Base-by-base conservation (phyloP, 2,329 filamentous ascomycete genomes). In the Lasiodiplodia citricola region DNA sequence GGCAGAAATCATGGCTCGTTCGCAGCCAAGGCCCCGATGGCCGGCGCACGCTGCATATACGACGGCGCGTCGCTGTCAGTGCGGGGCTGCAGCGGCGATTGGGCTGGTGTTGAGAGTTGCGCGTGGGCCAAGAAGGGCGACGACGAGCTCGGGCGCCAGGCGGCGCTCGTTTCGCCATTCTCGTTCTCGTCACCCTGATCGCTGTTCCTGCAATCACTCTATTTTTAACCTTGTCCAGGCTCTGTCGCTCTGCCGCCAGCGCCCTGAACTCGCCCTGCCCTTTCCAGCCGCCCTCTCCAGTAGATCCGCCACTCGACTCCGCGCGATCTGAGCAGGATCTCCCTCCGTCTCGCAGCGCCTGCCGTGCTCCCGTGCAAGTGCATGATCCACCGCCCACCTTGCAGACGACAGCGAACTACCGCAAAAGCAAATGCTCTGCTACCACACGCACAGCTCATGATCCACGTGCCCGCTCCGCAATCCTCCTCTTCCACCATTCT, bases 191-290 rank as follows among this genome's bases (percentile, higher is more conserved):
- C 18, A 21, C 58, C 44, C 14, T 63, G 58, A 37, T 51, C 56
- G 37, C 56, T 58, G 56, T 52, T 64, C 60, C 60, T 64, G 60
- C 47, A 64, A 64, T 64, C 60, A 31, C 44, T 64, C 60, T 64
- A 64, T 64, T 64, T 64, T 64, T 64, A 52, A 38, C 60, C 44
- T 23, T 57, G 31, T 57, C 28, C 28, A 31, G 28, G 8, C 28
- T 31, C 54, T 57, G 41, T 47, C 47, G 60, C 60, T 23, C 60
- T 64, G 60, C 60, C 44, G 47, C 60, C 2, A 13, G 51, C 51
- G 51, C 23, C 21, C 51, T 28, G 23, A 28, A 2, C 51, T 47
- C n/a, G 51, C 51, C 18, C 56, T 35, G 31, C 31, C 31, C 31
- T 35, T 13, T 38, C 11, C 28, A 28, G 28, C 28, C 28, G 28